Percentiles rank a stretch among this genome's conserved stretches.
Evolutionary conservation across 2,329 filamentous ascomycete species (phyloP).

Genomic region (Aspergillus sp.): DNA sequence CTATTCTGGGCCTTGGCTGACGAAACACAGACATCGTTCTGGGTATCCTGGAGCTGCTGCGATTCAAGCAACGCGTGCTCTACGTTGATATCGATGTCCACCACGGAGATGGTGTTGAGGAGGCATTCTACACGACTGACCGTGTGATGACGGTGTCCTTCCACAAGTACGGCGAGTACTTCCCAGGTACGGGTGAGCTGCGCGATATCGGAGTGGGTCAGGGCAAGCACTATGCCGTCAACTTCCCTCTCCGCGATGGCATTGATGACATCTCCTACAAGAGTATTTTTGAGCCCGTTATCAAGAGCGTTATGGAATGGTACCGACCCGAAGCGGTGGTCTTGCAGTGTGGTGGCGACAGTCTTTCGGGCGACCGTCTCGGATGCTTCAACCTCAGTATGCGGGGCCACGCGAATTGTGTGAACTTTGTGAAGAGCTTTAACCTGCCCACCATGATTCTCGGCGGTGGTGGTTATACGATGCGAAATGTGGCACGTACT

Average conservation of each 20-base stretch:
- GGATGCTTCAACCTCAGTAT: constrained; percentile 72
- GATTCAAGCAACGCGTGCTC: constrained; percentile 64
- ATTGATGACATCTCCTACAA: constrained; percentile 70
- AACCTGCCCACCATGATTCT: constrained; percentile 65
- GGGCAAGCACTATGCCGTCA: constrained; percentile 69
- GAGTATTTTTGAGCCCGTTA: constrained; percentile 68
- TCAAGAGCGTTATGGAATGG: constrained; percentile 68
- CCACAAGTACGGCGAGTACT: constrained; percentile 73
- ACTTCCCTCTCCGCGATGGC: constrained; percentile 69
- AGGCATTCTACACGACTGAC: constrained; percentile 71
- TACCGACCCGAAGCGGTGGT: constrained; percentile 69
- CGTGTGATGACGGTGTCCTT: constrained; percentile 72
- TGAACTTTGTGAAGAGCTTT: constrained; percentile 69
- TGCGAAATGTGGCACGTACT: constrained; percentile 64
- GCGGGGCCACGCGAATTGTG: constrained; percentile 70
- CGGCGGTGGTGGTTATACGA: constrained; percentile 69
- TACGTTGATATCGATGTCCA: constrained; percentile 70
- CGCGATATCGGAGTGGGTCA: constrained; percentile 68
- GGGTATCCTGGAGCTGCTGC: constrained; percentile 64
- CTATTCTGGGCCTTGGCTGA: constrained; percentile 15
- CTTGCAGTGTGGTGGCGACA: constrained; percentile 69
- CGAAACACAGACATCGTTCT: constrained; percentile 60
- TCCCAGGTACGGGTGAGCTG: constrained; percentile 69
- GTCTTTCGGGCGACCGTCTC: constrained; percentile 65
- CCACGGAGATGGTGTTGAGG: constrained; percentile 69